A percentile compares a stretch with the other conserved stretches of the same genome.
Evolutionary conservation across 129 eudicot species (phyloP).

Genomic region (Deinandra increscens): DNA sequence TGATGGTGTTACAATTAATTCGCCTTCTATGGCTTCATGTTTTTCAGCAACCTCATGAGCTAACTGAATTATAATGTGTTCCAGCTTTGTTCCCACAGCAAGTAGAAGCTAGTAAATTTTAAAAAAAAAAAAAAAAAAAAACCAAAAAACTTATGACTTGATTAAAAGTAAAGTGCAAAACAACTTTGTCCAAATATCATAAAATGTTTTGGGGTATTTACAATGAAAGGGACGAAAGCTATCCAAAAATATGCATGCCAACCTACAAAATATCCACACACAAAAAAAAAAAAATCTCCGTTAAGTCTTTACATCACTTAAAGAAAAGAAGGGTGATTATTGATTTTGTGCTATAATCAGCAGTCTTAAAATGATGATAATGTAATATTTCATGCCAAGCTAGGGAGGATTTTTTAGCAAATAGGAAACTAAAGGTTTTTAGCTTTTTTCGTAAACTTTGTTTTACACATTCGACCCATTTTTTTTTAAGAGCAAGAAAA

Average conservation of each 20-base stretch:
- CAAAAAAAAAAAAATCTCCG: too few species aligned
- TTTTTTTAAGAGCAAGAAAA: background rate
- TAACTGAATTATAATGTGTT: slow-evolving; percentile 65
- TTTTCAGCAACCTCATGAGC: slow-evolving; percentile 65
- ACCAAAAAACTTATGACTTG: too few species aligned
- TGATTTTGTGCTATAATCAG: too few species aligned
- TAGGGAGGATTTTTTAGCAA: too few species aligned
- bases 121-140: background rate
- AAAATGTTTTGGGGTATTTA: slow-evolving; percentile 32
- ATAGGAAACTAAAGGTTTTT: background rate
- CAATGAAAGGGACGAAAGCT: slow-evolving; percentile 60
- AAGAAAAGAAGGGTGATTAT: too few species aligned
- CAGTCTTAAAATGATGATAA: background rate
- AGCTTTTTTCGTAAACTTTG: background rate
- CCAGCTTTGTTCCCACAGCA: slow-evolving; percentile 69
- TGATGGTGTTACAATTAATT: slow-evolving; percentile 56
- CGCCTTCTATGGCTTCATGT: slow-evolving; percentile 62
- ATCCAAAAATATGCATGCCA: slow-evolving; percentile 88
- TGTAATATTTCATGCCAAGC: too few species aligned
- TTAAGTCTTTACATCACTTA: too few species aligned
- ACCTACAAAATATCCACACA: slow-evolving; percentile 54
- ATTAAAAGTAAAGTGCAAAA: too few species aligned
- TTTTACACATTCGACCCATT: background rate
- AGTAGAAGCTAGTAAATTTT: slow-evolving; percentile 52
- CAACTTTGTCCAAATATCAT: too few species aligned